These are phyloP conservation scores for Metschnikowia noctiluminum DNA, from an alignment of 805 yeast genomes.

Conservation along the genomic window DNA sequence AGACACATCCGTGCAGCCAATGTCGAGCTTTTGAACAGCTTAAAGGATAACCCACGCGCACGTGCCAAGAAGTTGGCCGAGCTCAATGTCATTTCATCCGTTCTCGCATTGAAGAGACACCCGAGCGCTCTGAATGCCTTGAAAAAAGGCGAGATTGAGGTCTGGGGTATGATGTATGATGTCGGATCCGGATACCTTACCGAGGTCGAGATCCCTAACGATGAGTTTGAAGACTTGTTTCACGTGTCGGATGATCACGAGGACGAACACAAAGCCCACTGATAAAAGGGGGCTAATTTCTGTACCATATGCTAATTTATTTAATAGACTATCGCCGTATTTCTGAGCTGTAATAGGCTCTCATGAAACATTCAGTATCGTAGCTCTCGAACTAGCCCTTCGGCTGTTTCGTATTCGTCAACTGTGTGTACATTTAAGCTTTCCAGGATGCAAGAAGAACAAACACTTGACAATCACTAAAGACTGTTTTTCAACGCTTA, in stretches of 20 bases:
- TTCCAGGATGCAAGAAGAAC: too few relatives aligned
- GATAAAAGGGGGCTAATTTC: conserved; percentile 2
- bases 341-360: too few relatives aligned
- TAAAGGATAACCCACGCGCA: conserved; percentile 16
- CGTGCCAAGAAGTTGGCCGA: conserved; percentile 21
- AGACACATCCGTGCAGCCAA: conserved; percentile 22
- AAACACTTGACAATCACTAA: too few relatives aligned
- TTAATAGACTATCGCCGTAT: background rate
- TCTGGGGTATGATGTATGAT: conserved; percentile 23
- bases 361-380: too few relatives aligned
- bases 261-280: conserved; percentile 24
- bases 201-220: conserved; percentile 29
- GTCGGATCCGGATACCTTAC: conserved; percentile 20
- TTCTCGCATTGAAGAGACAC: conserved; percentile 20
- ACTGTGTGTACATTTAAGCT: too few relatives aligned
- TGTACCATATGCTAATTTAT: conserved; percentile 3
- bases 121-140: conserved; percentile 20
- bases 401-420: too few relatives aligned
- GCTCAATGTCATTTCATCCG: conserved; percentile 20
- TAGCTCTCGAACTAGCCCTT: too few relatives aligned
- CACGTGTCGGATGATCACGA: conserved; percentile 34
- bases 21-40: conserved; percentile 14
- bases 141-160: conserved; percentile 21
- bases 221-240: conserved; percentile 42
- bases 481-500: too few relatives aligned